Percentiles rank a stretch among this genome's conserved stretches.
Evolutionary conservation across 495 filamentous ascomycete species (phyloP).

Genomic region (Daldinia decipiens): DNA sequence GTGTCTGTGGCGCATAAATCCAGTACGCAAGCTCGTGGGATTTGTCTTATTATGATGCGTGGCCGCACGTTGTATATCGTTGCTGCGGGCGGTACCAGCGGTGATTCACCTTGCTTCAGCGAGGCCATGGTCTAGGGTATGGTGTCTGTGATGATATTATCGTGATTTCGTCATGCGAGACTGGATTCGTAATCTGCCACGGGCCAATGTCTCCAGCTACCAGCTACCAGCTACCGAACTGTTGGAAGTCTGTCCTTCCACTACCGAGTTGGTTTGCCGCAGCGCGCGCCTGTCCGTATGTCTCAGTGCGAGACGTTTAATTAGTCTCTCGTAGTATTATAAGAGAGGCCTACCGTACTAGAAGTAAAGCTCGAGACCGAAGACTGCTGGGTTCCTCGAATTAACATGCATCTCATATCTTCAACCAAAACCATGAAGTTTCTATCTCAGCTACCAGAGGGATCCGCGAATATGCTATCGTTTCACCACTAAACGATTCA

Average conservation of each 20-base stretch:
- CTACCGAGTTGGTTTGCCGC: constrained; percentile 17
- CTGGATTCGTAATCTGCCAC: constrained; percentile 29
- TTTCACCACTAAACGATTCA: not conserved
- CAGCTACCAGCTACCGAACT: constrained; percentile 25
- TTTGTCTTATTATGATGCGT: constrained; percentile 39
- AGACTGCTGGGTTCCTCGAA: not conserved
- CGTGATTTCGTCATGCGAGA: constrained; percentile 35
- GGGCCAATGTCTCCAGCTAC: constrained; percentile 6
- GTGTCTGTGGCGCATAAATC: constrained; percentile 20
- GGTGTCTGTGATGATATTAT: constrained; percentile 27
- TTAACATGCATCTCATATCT: not conserved
- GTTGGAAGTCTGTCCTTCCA: constrained; percentile 25
- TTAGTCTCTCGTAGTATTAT: constrained; percentile 6
- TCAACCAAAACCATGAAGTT: not conserved
- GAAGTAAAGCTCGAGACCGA: not conserved
- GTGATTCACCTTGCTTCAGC: constrained; percentile 17
- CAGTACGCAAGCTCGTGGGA: constrained; percentile 39
- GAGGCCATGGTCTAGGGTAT: constrained; percentile 9
- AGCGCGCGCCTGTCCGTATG: constrained; percentile 8
- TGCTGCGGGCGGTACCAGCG: constrained; percentile 7
- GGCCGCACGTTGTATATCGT: constrained; percentile 30
- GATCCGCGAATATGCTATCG: not conserved
- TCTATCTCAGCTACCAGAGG: not conserved
- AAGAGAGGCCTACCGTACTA: constrained; percentile 6
- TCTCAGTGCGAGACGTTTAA: constrained; percentile 22